Conservation (phyloP, 768 basidiomycete species). For the Termitomyces heimii region DNA sequence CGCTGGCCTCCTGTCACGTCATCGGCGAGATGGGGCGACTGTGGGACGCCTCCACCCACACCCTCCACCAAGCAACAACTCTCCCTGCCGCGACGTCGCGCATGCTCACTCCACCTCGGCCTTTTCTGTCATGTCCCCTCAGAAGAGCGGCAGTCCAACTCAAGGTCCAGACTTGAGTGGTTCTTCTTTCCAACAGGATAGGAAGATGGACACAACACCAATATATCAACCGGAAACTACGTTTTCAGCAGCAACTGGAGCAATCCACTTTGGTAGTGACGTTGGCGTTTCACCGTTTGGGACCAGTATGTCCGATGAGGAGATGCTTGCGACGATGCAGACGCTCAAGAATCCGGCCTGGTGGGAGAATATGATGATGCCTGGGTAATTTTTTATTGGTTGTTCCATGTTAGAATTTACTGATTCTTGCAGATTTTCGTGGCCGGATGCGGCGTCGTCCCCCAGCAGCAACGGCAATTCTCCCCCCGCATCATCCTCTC, state of each 20-base stretch:
- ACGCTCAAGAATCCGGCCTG: conserved; percentile 65
- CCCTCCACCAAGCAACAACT: conserved; percentile 35
- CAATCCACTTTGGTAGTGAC: conserved; percentile 37
- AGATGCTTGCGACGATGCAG: conserved; percentile 68
- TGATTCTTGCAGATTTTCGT: conserved; percentile 19
- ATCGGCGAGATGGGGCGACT: conserved; percentile 64
- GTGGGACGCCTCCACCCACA: conserved; percentile 47
- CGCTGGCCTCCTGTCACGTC: conserved; percentile 59
- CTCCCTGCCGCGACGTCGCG: conserved; percentile 12
- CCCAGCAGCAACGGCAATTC: conserved; percentile 17
- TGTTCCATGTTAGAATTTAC: neutral
- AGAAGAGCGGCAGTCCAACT: conserved; percentile 14
- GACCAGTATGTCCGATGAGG: conserved; percentile 38
- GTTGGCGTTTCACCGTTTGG: conserved; percentile 28
- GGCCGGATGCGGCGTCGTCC: conserved; percentile 22
- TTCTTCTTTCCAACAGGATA: conserved; percentile 13
- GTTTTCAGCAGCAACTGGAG: conserved; percentile 33
- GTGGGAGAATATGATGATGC: conserved; percentile 85
- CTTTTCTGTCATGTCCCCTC: conserved; percentile 20
- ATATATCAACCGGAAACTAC: conserved; percentile 44
- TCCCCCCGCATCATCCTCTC: conserved; percentile 8
- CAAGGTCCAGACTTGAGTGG: conserved; percentile 12
- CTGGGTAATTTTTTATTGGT: conserved; percentile 41
- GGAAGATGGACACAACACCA: conserved; percentile 26
- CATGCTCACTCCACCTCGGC: conserved; percentile 20